These are phyloP conservation scores for Albizia julibrissin DNA, from an alignment of 306 rosid species.

Conservation along the genomic window DNA sequence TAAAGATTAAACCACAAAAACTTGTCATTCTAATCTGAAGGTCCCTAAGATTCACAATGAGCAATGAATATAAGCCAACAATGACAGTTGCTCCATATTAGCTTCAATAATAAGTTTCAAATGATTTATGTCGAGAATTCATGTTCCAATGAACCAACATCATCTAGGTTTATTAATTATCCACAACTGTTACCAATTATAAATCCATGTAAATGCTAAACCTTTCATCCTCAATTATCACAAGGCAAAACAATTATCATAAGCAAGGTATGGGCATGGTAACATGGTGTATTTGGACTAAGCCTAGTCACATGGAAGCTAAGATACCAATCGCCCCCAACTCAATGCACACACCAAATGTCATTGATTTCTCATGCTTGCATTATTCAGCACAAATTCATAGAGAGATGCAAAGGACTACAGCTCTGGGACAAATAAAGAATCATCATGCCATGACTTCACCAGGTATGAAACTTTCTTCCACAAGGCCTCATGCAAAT, in stretches of 20 bases:
- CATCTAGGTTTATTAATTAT: background rate
- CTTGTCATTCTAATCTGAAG: background rate
- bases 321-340: slow-evolving; percentile 23
- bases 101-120: background rate
- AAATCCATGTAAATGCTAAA: slow-evolving; percentile 21
- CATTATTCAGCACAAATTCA: slow-evolving; percentile 42
- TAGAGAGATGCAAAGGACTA: slow-evolving; percentile 28
- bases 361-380: slow-evolving; percentile 34
- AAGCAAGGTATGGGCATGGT: background rate
- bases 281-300: slow-evolving; percentile 22
- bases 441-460: slow-evolving; percentile 41
- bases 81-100: background rate
- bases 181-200: background rate
- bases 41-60: slow-evolving; percentile 9
- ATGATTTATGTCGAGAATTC: background rate
- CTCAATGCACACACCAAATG: slow-evolving; percentile 35
- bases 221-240: slow-evolving; percentile 33
- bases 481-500: slow-evolving; percentile 68
- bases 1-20: background rate
- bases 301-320: slow-evolving; percentile 31
- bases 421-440: slow-evolving; percentile 45
- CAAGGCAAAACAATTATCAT: slow-evolving; percentile 23
- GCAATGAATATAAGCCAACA: slow-evolving; percentile 20
- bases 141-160: background rate
- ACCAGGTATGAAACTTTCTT: slow-evolving; percentile 51